A percentile compares a stretch with the other conserved stretches of the same genome.
phyloP scores from a whole-genome alignment of 2,329 filamentous ascomycete species.

The Colletotrichum echinochloae region DNA sequence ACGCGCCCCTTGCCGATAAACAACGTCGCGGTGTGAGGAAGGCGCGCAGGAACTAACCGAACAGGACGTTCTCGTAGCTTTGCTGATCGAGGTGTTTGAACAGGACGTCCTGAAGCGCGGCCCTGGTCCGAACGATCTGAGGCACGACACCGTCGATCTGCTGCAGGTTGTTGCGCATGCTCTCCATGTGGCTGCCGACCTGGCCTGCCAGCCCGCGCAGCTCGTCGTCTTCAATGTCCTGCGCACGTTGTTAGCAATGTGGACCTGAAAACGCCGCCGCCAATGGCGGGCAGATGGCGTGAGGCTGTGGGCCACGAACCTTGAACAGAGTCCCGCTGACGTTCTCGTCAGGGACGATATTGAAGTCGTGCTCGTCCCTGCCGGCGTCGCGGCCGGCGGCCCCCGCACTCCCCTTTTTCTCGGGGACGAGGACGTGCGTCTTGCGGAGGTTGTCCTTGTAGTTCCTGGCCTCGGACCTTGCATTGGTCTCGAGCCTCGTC shows the following conservation, averaged over 20 bases:
- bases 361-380: conserved; percentile 29
- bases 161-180: conserved; percentile 64
- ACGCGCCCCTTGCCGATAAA: too few relatives aligned
- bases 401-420: conserved; percentile 41
- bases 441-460: conserved; percentile 63
- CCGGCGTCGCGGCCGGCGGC: conserved; percentile 21
- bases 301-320: conserved; percentile 40
- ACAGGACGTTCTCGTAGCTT: conserved; percentile 61
- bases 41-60: conserved; percentile 49
- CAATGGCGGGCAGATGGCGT: neutral
- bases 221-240: conserved; percentile 57
- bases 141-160: conserved; percentile 66
- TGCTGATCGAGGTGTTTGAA: conserved; percentile 58
- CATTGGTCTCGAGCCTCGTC: conserved; percentile 65
- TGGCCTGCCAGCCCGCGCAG: conserved; percentile 60
- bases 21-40: neutral
- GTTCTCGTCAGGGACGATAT: conserved; percentile 40
- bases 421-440: conserved; percentile 63
- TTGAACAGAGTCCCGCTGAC: conserved; percentile 45
- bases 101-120: conserved; percentile 62
- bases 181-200: conserved; percentile 67
- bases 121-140: conserved; percentile 60
- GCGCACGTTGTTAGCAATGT: conserved; percentile 16
- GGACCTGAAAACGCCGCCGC: neutral
- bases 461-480: conserved; percentile 63